Evolutionary conservation across 495 filamentous ascomycete species (phyloP), one percentile per base, ranked within the genome.

Genomic region (Parathielavia appendiculata): DNA sequence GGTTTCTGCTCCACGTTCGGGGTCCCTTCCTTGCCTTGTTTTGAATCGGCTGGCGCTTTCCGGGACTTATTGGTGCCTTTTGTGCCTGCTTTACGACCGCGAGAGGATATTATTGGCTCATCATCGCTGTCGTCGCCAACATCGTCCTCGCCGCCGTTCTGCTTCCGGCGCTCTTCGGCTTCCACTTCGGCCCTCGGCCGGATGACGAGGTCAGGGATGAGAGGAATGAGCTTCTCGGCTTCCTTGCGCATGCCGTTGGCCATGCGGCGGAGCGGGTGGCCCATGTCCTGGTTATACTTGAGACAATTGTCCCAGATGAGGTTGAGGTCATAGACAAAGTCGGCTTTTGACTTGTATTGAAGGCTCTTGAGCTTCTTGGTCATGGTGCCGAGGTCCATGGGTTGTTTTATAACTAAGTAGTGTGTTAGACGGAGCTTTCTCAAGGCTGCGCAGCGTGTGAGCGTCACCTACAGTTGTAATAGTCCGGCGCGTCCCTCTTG

Each of bases 341-440:
- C 93, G 54, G 87, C 79, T 76, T 98, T 98, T 47, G 91, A 96
- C 70, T 89, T 92, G 78, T 96, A 98, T 20, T 81, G 80, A 13
- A 93, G 71, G 4, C 80, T 76, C 69, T 96, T 96, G 35, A 99
- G 83, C 75, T 97, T 97, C 76, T 99, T 99, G 38, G 93, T 92
- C 89, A 99, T 97, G 36, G 85, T 87, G 40, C 95, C 93, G 44
- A 99, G 83, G 70, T 99, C 93, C 93, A 99, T 99, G 0, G 93
- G 95, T 32, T 92, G 85, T 74, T 93, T 96, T 76, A 97, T 97
- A 60, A 97, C 86, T 93, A 68, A 17, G 39, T 30, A 39, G 12
- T 16, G 20, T 17, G 62, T 73, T 63, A 76, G 70, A 57, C n/a
- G 30, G 34, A 19, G 50, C 16, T 8, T 7, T 22, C 6, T 4